Base-by-base conservation (phyloP, 2,329 filamentous ascomycete genomes). In the Gnomoniopsis smithogilvyi region DNA sequence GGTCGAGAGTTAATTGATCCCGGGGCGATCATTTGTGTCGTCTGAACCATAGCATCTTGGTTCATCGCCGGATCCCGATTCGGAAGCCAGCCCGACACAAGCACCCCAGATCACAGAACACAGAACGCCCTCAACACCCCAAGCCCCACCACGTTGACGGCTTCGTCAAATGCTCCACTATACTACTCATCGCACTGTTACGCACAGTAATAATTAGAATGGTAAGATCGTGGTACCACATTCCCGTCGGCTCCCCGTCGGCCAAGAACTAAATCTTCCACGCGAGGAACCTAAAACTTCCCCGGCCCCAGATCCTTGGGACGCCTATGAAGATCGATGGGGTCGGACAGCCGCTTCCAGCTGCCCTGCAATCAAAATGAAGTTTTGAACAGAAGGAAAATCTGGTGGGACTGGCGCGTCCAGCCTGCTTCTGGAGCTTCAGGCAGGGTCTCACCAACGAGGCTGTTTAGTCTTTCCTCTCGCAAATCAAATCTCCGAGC, bases 51-150 rank as follows among this genome's bases (percentile, higher is more conserved):
- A n/a, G n/a, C n/a, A n/a, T 41, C 17, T 41, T 41, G 8, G 36
- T 11, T 4, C 36, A 7, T 41, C 36, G 45, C 54, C 45, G 51
- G 51, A 45, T 54, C 51, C 56, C 56, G 56, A 59, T 54, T 36
- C 51, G 56, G 56, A 50, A 34, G 30, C 48, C 36, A 51, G 33
- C 36, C 12, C 17, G 36, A 41, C 11, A 41, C 36, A n/a, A 14
- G 36, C 36, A 14, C 11, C 12, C 36, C 36, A 14, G n/a, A n/a
- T n/a, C n/a, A n/a, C n/a, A n/a, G n/a, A n/a, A n/a, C n/a, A n/a
- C n/a, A n/a, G 12, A 41, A n/a, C 36, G 36, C 6, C 4, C 11
- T 15, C 36, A 8, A 41, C 26, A 30, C 26, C 26, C 26, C 8
- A 11, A 15, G 6, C 6, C 2, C 36, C 36, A n/a, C 36, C 36